Evolutionary conservation across 768 basidiomycete species (phyloP).

Genomic region (Serendipita sp.): DNA sequence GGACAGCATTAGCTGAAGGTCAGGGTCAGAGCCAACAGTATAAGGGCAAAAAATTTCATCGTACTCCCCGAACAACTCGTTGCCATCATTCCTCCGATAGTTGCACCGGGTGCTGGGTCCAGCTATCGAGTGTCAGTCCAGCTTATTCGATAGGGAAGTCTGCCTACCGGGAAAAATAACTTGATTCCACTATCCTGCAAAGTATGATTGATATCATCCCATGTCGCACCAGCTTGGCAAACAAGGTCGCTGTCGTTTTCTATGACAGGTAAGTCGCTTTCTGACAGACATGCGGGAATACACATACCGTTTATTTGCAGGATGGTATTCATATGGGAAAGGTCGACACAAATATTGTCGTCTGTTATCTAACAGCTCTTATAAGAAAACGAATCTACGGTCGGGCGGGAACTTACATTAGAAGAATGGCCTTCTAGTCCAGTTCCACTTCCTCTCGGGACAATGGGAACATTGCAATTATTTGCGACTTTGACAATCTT

Average conservation of each 20-base stretch:
- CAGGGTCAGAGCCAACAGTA: neutral
- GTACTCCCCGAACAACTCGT: constrained; percentile 23
- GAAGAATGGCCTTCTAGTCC: constrained; percentile 27
- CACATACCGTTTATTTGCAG: constrained; percentile 20
- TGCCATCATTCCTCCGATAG: constrained; percentile 26
- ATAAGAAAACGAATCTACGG: neutral
- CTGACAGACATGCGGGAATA: neutral
- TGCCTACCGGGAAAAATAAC: constrained; percentile 25
- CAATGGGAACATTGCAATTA: constrained; percentile 25
- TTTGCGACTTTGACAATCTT: constrained; percentile 23
- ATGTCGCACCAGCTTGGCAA: constrained; percentile 19
- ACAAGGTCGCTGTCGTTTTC: constrained; percentile 16
- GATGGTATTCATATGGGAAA: constrained; percentile 27
- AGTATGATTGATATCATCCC: constrained; percentile 18
- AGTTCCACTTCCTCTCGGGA: constrained; percentile 29
- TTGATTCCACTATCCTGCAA: constrained; percentile 19
- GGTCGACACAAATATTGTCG: constrained; percentile 26
- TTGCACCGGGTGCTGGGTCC: constrained; percentile 23
- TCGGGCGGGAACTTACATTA: constrained; percentile 13
- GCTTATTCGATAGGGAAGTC: constrained; percentile 9
- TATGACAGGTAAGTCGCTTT: constrained; percentile 17
- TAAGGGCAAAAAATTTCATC: constrained; percentile 3
- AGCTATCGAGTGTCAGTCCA: neutral
- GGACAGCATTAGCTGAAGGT: constrained; percentile 13
- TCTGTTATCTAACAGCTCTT: neutral